A percentile compares a stretch with the other conserved stretches of the same genome.
phyloP scores from a whole-genome alignment of 148 eudicot genomes.

The Rhododendron ovatum region DNA sequence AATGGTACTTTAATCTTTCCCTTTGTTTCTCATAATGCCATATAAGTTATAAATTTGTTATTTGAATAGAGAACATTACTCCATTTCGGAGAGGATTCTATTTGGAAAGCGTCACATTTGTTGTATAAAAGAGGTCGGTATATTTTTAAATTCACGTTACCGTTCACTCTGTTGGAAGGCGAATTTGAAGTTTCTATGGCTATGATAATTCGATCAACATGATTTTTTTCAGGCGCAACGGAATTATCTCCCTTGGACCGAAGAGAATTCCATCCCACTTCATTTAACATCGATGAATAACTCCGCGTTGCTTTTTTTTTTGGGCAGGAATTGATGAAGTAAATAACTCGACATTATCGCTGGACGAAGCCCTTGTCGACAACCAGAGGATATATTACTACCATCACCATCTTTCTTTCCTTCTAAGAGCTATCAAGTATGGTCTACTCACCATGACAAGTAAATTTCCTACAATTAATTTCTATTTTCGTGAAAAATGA shows the following conservation, averaged over 20 bases:
- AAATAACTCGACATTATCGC: neutral
- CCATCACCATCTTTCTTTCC: neutral
- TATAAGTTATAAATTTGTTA: neutral
- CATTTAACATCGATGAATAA: neutral
- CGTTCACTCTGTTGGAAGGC: neutral
- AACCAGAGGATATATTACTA: neutral
- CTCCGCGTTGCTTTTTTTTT: neutral
- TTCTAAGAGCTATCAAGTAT: neutral
- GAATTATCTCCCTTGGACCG: too few relatives aligned
- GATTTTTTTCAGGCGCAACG: too few relatives aligned
- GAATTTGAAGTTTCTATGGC: neutral
- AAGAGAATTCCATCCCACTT: neutral
- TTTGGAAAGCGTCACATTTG: neutral
- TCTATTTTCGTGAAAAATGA: neutral
- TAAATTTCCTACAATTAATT: neutral
- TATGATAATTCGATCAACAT: neutral
- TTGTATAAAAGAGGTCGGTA: too few relatives aligned
- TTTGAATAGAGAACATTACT: neutral
- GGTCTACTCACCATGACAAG: neutral
- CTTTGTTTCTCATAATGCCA: neutral
- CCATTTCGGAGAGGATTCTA: too few relatives aligned
- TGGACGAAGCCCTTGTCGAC: slow-evolving; percentile 3
- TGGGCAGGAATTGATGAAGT: neutral
- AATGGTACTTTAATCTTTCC: neutral
- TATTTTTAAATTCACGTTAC: too few relatives aligned